These are phyloP conservation scores for Gymnopilus dilepis DNA, from an alignment of 768 basidiomycete species.

Conservation along the genomic window DNA sequence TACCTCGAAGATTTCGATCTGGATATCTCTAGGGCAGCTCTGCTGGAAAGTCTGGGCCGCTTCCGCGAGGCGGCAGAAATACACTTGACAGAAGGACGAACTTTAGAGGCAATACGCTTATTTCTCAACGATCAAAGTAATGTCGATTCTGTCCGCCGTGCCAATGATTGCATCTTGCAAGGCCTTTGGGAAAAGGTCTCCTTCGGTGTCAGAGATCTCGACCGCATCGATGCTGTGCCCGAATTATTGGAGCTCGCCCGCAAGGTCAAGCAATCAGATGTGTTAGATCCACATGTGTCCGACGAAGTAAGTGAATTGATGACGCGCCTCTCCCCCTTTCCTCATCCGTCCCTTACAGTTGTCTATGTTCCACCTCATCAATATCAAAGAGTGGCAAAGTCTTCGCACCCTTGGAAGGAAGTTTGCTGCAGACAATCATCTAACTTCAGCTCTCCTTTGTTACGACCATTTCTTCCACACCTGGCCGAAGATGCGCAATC, in stretches of 20 bases:
- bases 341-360: neutral
- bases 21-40: conserved; percentile 48
- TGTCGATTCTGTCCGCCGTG: conserved; percentile 36
- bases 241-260: conserved; percentile 33
- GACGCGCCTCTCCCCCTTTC: neutral
- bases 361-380: conserved; percentile 7
- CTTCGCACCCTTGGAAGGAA: conserved; percentile 37
- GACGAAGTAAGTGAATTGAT: conserved; percentile 18
- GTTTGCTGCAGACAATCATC: conserved; percentile 33
- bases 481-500: conserved; percentile 31
- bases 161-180: conserved; percentile 44
- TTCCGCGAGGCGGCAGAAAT: conserved; percentile 57
- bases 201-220: conserved; percentile 37
- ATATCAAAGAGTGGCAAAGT: conserved; percentile 19
- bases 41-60: conserved; percentile 49
- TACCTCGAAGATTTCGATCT: conserved; percentile 62
- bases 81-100: conserved; percentile 52
- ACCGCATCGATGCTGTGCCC: conserved; percentile 10
- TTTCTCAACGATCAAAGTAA: conserved; percentile 40
- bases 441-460: conserved; percentile 43
- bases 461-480: conserved; percentile 45
- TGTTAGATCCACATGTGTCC: neutral
- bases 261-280: conserved; percentile 20
- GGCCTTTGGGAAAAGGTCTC: conserved; percentile 55
- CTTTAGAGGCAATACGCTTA: conserved; percentile 50